Conservation (phyloP, 2,329 filamentous ascomycete species). For the Dryadomyces quercivorus region DNA sequence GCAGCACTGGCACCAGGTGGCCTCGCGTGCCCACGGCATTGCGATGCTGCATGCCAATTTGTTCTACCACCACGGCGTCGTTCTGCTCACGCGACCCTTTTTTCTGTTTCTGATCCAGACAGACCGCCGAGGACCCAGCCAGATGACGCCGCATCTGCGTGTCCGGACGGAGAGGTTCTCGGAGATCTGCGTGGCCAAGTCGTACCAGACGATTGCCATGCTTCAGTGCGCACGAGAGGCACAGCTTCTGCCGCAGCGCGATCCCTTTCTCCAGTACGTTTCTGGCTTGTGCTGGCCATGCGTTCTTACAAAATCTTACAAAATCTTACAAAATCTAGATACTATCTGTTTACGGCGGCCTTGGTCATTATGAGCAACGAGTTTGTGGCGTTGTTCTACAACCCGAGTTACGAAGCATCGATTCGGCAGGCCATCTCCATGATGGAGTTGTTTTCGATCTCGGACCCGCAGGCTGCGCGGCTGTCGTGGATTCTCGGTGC, state of each 20-base stretch:
- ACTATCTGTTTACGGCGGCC: conserved; percentile 43
- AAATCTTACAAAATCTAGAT: too few species aligned
- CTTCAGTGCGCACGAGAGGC: conserved; percentile 31
- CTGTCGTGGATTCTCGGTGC: conserved; percentile 36
- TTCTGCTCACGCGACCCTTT: conserved; percentile 52
- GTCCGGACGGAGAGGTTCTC: conserved; percentile 26
- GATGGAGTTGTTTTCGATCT: conserved; percentile 33
- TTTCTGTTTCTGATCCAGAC: conserved; percentile 43
- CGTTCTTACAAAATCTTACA: too few species aligned
- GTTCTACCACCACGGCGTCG: conserved; percentile 48
- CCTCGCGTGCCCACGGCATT: conserved; percentile 32
- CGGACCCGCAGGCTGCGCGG: conserved; percentile 35
- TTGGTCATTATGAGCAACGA: conserved; percentile 45
- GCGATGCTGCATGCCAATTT: conserved; percentile 51
- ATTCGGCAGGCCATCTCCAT: conserved; percentile 33
- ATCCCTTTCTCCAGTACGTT: conserved; percentile 49
- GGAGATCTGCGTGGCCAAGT: conserved; percentile 36
- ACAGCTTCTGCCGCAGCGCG: conserved; percentile 34
- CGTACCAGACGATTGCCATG: conserved; percentile 36
- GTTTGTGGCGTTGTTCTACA: conserved; percentile 36
- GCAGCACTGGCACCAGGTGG: conserved; percentile 19
- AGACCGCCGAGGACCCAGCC: neutral
- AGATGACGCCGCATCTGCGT: conserved; percentile 21
- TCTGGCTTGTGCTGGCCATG: too few species aligned
- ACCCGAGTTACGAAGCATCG: conserved; percentile 26